Evolutionary conservation across 2,329 filamentous ascomycete genomes (phyloP).

Genomic region (Alternaria atra): DNA sequence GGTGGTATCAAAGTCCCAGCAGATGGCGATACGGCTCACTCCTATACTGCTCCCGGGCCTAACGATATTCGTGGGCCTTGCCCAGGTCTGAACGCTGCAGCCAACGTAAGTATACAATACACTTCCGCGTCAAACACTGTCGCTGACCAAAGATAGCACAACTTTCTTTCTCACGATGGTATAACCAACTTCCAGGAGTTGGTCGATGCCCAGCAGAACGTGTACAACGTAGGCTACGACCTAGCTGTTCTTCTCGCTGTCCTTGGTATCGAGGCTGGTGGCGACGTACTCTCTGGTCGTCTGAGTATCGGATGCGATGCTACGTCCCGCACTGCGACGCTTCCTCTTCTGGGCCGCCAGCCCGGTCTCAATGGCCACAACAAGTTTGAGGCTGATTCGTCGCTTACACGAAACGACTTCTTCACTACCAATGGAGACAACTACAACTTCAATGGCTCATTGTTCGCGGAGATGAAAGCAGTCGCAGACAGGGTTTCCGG

Average conservation of each 20-base stretch:
- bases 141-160: constrained; percentile 18
- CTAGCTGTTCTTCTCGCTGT: constrained; percentile 53
- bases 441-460: constrained; percentile 53
- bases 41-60: constrained; percentile 26
- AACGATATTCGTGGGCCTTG: constrained; percentile 47
- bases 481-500: constrained; percentile 34
- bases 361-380: constrained; percentile 57
- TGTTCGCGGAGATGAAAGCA: constrained; percentile 53
- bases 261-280: constrained; percentile 53
- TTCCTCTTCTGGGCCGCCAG: constrained; percentile 46
- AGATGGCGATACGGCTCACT: constrained; percentile 49
- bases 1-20: constrained; percentile 58
- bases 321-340: constrained; percentile 51
- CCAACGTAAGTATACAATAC: constrained; percentile 39
- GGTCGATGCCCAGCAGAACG: constrained; percentile 57
- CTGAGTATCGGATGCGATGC: constrained; percentile 59
- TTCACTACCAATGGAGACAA: constrained; percentile 49
- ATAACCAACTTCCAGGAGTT: constrained; percentile 55
- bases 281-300: constrained; percentile 54
- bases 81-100: constrained; percentile 55
- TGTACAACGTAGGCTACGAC: constrained; percentile 58
- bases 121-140: neutral
- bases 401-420: constrained; percentile 55
- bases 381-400: constrained; percentile 55
- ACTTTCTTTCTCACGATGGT: constrained; percentile 55